Evolutionary conservation across 192 early-diverging fungal genomes (phyloP).

Genomic region (Linnemannia exigua): DNA sequence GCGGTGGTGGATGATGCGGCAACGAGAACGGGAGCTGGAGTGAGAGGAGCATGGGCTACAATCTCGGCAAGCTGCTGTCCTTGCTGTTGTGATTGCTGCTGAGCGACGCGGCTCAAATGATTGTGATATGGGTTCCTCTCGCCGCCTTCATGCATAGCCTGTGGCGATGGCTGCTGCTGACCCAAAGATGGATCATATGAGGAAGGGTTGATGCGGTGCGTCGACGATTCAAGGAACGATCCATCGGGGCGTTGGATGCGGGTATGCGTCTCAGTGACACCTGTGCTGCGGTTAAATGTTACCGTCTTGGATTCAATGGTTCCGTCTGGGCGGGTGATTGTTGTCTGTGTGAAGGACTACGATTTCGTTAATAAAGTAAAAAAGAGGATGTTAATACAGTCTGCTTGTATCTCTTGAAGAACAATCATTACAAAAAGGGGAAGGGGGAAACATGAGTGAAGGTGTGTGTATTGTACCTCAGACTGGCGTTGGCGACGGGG

Average conservation of each 20-base stretch:
- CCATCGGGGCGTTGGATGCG: slow-evolving; percentile 24
- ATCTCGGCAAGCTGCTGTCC: neutral
- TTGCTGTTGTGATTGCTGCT: neutral
- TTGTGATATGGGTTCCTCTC: neutral
- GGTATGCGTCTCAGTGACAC: slow-evolving; percentile 12
- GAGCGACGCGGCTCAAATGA: neutral
- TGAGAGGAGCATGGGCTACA: neutral
- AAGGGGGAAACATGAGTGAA: neutral
- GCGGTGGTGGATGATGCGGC: neutral
- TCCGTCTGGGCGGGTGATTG: slow-evolving; percentile 33
- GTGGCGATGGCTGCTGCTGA: neutral
- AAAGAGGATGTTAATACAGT: neutral
- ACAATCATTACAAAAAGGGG: too few relatives aligned
- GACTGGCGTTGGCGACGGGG: neutral
- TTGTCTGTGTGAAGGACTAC: slow-evolving; percentile 28
- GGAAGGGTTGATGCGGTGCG: neutral
- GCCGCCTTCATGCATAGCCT: neutral
- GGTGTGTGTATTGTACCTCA: neutral
- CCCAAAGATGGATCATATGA: neutral
- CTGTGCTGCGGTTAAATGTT: slow-evolving; percentile 1
- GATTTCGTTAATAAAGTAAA: neutral
- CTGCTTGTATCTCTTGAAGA: neutral
- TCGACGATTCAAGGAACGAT: slow-evolving; percentile 26
- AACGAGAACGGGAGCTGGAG: too few relatives aligned
- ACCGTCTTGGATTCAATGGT: slow-evolving; percentile 28